These are phyloP conservation scores for Saccharomyces mikatae DNA, from an alignment of 805 yeast species.

Conservation along the genomic window DNA sequence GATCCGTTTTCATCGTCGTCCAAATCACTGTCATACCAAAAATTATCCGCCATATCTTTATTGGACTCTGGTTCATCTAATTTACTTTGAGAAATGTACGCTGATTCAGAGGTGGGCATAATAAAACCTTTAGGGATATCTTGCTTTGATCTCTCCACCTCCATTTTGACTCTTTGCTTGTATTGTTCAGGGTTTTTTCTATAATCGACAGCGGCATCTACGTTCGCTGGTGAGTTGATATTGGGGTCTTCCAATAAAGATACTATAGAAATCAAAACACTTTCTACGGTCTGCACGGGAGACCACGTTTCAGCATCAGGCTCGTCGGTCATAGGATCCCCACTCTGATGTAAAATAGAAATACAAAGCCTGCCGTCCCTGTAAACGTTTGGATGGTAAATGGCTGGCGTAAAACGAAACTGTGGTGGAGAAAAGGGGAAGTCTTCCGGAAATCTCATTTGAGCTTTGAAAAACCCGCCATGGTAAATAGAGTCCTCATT, in stretches of 20 bases:
- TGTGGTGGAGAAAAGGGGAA: slow-evolving; percentile 91
- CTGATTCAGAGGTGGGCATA: slow-evolving; percentile 61
- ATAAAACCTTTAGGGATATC: slow-evolving; percentile 83
- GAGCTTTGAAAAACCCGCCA: slow-evolving; percentile 92
- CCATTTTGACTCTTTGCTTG: slow-evolving; percentile 64
- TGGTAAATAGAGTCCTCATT: slow-evolving; percentile 84
- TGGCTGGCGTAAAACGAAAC: slow-evolving; percentile 85
- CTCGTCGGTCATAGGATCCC: slow-evolving; percentile 84
- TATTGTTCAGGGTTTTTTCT: slow-evolving; percentile 73
- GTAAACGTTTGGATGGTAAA: slow-evolving; percentile 92
- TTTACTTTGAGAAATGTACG: slow-evolving; percentile 32
- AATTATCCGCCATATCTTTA: slow-evolving; percentile 68
- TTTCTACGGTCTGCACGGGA: slow-evolving; percentile 87
- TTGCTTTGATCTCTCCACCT: slow-evolving; percentile 73
- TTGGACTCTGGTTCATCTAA: slow-evolving; percentile 33
- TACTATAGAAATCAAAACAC: slow-evolving; percentile 81
- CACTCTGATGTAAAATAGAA: slow-evolving; percentile 85
- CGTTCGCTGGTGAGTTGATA: slow-evolving; percentile 88
- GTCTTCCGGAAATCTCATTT: slow-evolving; percentile 85
- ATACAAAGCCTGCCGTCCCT: slow-evolving; percentile 90
- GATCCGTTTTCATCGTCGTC: slow-evolving; percentile 62
- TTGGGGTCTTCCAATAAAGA: slow-evolving; percentile 92
- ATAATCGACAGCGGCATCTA: slow-evolving; percentile 90
- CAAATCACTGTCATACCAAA: slow-evolving; percentile 69
- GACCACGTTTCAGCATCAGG: slow-evolving; percentile 93